A percentile compares a stretch with the other conserved stretches of the same genome.
Evolutionary conservation across 1,139 yeast species (phyloP).

Genomic region (Kodamaea sp.): DNA sequence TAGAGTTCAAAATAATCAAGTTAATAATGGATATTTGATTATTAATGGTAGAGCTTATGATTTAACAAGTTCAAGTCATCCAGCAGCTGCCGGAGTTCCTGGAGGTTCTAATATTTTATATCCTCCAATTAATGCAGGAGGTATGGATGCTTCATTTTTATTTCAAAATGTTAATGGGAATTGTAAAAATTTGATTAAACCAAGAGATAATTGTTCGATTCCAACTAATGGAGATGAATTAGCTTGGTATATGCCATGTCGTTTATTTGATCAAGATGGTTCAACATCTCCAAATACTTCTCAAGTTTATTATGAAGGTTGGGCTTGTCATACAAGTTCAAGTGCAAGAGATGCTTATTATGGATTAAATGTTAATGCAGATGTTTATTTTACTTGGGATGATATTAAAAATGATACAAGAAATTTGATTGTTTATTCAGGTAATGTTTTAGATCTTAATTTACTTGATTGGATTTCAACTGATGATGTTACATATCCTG

Average conservation of each 20-base stretch:
- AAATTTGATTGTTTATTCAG: constrained; percentile 81
- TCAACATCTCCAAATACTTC: constrained; percentile 62
- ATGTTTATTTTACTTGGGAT: constrained; percentile 88
- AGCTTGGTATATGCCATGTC: constrained; percentile 98
- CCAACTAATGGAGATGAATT: constrained; percentile 63
- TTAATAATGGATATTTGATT: constrained; percentile 59
- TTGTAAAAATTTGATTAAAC: constrained; percentile 77
- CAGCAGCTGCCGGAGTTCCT: constrained; percentile 73
- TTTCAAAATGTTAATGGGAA: constrained; percentile 96
- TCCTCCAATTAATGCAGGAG: constrained; percentile 87
- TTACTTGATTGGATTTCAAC: constrained; percentile 69
- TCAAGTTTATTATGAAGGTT: constrained; percentile 65
- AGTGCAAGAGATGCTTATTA: constrained; percentile 69
- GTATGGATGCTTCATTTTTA: constrained; percentile 80
- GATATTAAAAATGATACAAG: constrained; percentile 69
- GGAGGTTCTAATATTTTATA: constrained; percentile 67
- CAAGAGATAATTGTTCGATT: constrained; percentile 65
- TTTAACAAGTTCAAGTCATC: constrained; percentile 68
- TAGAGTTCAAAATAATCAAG: constrained; percentile 57
- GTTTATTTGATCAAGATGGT: constrained; percentile 65
- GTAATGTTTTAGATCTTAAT: constrained; percentile 79
- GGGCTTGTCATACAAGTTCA: constrained; percentile 85
- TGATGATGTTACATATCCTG: constrained; percentile 70
- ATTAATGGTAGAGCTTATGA: constrained; percentile 82
- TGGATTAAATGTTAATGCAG: constrained; percentile 58